phyloP scores from a whole-genome alignment of 768 basidiomycete genomes.

The Termitomyces titanicus region DNA sequence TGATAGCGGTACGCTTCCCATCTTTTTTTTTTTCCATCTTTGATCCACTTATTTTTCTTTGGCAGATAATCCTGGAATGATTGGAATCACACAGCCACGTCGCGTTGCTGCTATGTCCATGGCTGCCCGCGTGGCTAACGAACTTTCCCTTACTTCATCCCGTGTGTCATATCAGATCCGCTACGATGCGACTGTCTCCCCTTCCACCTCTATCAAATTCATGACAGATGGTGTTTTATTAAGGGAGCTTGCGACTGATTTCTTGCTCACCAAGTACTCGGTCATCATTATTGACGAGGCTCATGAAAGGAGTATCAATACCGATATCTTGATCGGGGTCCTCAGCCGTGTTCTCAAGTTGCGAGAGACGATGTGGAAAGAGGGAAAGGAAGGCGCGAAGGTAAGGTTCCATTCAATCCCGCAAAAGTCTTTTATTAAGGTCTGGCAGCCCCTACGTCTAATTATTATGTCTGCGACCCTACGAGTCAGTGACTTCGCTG shows the following conservation, averaged over 20 bases:
- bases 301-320: constrained; percentile 97
- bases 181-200: constrained; percentile 91
- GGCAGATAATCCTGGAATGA: constrained; percentile 98
- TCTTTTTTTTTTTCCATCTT: background rate
- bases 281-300: constrained; percentile 97
- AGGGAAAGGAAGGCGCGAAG: constrained; percentile 68
- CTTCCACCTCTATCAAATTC: constrained; percentile 93
- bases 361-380: constrained; percentile 86
- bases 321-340: constrained; percentile 95
- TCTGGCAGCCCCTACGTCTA: constrained; percentile 72
- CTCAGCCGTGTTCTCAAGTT: constrained; percentile 91
- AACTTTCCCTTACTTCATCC: constrained; percentile 79
- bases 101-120: constrained; percentile 97
- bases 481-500: constrained; percentile 87
- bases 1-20: constrained; percentile 59
- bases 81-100: constrained; percentile 95
- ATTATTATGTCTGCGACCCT: constrained; percentile 99
- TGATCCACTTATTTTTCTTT: background rate
- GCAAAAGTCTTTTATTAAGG: constrained; percentile 7
- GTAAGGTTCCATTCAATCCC: constrained; percentile 30
- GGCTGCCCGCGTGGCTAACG: constrained; percentile 88
- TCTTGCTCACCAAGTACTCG: constrained; percentile 90
- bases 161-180: constrained; percentile 96
- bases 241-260: constrained; percentile 88
- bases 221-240: constrained; percentile 99